phyloP scores from a whole-genome alignment of 2,329 filamentous ascomycete species.

The Seiridium unicorne region DNA sequence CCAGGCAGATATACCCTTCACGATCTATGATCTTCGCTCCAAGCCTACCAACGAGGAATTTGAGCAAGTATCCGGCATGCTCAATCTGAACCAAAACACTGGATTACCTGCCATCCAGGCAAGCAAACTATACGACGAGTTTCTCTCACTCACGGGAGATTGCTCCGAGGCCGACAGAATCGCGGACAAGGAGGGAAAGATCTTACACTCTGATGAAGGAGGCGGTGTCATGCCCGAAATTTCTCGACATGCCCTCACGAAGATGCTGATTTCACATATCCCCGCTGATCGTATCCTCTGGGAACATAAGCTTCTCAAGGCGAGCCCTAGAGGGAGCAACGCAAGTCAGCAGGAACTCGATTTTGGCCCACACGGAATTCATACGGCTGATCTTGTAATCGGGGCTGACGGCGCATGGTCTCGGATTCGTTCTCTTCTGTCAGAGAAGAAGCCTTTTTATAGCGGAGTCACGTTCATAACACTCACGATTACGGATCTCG shows the following conservation, averaged over 20 bases:
- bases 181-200: not conserved
- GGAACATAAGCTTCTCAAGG: constrained; percentile 2
- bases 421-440: constrained; percentile 25
- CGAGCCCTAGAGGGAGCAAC: not conserved
- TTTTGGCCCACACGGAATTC: constrained; percentile 7
- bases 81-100: constrained; percentile 38
- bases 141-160: constrained; percentile 9
- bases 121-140: constrained; percentile 22
- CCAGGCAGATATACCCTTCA: constrained; percentile 29
- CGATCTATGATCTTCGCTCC: constrained; percentile 32
- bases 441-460: constrained; percentile 1
- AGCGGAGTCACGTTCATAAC: not conserved
- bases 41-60: constrained; percentile 24
- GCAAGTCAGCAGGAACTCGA: constrained; percentile 20
- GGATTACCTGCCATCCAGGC: constrained; percentile 24
- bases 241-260: not conserved
- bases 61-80: constrained; percentile 35
- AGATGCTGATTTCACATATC: not conserved
- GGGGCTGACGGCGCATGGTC: constrained; percentile 37
- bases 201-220: not conserved
- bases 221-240: not conserved
- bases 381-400: constrained; percentile 28
- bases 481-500: not conserved
- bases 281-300: not conserved
- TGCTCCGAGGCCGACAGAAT: not conserved